Percentiles rank a stretch among this genome's conserved stretches.
These are phyloP conservation scores for Ophiostoma tasmaniense DNA, from an alignment of 2,329 filamentous ascomycete species.

Conservation along the genomic window DNA sequence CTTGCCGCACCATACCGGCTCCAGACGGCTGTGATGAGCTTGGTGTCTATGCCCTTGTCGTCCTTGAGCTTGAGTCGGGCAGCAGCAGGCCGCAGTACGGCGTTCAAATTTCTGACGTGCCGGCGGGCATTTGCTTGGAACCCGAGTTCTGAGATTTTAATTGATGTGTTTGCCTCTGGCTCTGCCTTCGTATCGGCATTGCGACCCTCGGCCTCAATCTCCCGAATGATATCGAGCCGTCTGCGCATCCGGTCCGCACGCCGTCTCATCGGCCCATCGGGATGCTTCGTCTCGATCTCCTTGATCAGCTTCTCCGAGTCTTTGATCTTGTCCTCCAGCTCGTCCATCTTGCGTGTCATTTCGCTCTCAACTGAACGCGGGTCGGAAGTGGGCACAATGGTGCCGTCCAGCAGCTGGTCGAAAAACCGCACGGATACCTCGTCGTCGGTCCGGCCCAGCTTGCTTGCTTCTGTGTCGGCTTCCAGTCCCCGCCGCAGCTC, in stretches of 20 bases:
- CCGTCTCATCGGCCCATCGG: slow-evolving; percentile 5
- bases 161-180: not conserved
- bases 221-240: slow-evolving; percentile 18
- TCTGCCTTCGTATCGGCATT: slow-evolving; percentile 21
- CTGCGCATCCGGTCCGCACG: slow-evolving; percentile 15
- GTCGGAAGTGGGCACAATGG: slow-evolving; percentile 31
- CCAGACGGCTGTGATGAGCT: slow-evolving; percentile 33
- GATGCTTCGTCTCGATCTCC: slow-evolving; percentile 21
- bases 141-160: slow-evolving; percentile 21
- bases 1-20: slow-evolving; percentile 42
- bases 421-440: slow-evolving; percentile 36
- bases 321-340: slow-evolving; percentile 29
- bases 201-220: not conserved
- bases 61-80: slow-evolving; percentile 30
- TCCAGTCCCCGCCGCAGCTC: slow-evolving; percentile 1
- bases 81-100: slow-evolving; percentile 24
- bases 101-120: slow-evolving; percentile 25
- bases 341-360: slow-evolving; percentile 31
- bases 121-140: slow-evolving; percentile 21
- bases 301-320: slow-evolving; percentile 24
- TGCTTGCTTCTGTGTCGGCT: not conserved
- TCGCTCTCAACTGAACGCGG: slow-evolving; percentile 34
- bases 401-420: slow-evolving; percentile 36
- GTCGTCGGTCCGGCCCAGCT: slow-evolving; percentile 4
- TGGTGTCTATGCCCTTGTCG: slow-evolving; percentile 20